Evolutionary conservation across 192 early-diverging fungal genomes (phyloP), one percentile per base, ranked within the genome.

Genomic region (Coemansia biformis): DNA sequence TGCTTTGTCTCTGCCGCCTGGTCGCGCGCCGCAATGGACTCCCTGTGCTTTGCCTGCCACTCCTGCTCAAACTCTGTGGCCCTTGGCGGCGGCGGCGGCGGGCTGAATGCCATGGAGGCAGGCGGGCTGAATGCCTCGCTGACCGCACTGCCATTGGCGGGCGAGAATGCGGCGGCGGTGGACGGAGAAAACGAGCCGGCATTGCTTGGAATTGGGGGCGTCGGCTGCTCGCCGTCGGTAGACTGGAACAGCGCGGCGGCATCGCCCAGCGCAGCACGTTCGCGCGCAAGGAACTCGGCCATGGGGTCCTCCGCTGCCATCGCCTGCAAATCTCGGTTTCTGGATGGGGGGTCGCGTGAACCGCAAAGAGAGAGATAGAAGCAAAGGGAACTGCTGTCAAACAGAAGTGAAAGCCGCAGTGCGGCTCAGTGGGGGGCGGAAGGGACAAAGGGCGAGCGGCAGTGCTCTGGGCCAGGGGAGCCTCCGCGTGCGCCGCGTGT

Each of bases 251-350:
- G 64, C 59, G 83, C 82, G 15, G 84, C 83, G 48, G 86, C 85
- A 14, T 77, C 77, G 37, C 87, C 87, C 28, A 89, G 71, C 14
- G 78, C 71, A 12, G 81, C 85, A 22, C 82, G 79, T 67, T 89
- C 87, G 46, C 81, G 77, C 16, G 87, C 85, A 37, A 89, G 78
- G 44, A 89, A 89, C 32, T 87, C 84, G 49, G 80, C 81, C 23
- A 79, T 83, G 18, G 84, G 85, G 48, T 89, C 86, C 46, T 68
- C 63, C 18, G 58, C 50, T 63, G 21, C 17, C 13, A 23, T 23
- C 34, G n/a, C n/a, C n/a, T n/a, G n/a, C n/a, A n/a, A n/a, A n/a
- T n/a, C n/a, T n/a, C n/a, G n/a, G n/a, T n/a, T n/a, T n/a, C n/a
- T n/a, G n/a, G n/a, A n/a, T n/a, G n/a, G n/a, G n/a, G n/a, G n/a